Conservation (phyloP, 2,329 filamentous ascomycete genomes). For the Colletotrichum karsti region DNA sequence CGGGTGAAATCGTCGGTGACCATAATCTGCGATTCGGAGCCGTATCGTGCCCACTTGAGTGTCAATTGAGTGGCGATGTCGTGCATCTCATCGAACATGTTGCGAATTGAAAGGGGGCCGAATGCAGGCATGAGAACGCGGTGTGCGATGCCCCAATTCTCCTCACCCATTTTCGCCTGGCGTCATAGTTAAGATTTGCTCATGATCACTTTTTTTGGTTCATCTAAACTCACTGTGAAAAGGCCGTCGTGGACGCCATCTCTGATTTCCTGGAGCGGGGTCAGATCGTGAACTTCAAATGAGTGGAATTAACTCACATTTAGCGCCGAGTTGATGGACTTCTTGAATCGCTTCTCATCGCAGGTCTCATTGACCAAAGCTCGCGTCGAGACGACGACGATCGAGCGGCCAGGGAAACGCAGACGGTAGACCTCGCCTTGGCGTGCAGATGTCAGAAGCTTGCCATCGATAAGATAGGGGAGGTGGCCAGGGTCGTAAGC, state of each 20-base stretch:
- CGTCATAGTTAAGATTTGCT: background rate
- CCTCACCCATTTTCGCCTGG: conserved; percentile 28
- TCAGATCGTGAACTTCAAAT: background rate
- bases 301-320: background rate
- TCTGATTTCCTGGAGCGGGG: conserved; percentile 55
- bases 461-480: background rate
- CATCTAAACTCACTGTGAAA: conserved; percentile 28
- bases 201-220: background rate
- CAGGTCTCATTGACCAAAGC: conserved; percentile 70
- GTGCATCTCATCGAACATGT: conserved; percentile 63
- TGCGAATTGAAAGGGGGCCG: conserved; percentile 71
- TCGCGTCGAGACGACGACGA: conserved; percentile 61
- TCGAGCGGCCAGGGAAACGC: conserved; percentile 54
- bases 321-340: conserved; percentile 60
- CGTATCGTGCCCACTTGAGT: conserved; percentile 61
- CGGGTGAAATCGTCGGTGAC: conserved; percentile 69
- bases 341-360: conserved; percentile 72
- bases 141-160: conserved; percentile 61
- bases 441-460: background rate
- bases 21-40: conserved; percentile 53
- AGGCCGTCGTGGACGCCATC: conserved; percentile 58
- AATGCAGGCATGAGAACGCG: conserved; percentile 74
- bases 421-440: conserved; percentile 68
- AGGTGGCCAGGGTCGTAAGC: conserved; percentile 16
- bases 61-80: conserved; percentile 62